Conservation (phyloP, 148 eudicot genomes). For the Camellia japonica region DNA sequence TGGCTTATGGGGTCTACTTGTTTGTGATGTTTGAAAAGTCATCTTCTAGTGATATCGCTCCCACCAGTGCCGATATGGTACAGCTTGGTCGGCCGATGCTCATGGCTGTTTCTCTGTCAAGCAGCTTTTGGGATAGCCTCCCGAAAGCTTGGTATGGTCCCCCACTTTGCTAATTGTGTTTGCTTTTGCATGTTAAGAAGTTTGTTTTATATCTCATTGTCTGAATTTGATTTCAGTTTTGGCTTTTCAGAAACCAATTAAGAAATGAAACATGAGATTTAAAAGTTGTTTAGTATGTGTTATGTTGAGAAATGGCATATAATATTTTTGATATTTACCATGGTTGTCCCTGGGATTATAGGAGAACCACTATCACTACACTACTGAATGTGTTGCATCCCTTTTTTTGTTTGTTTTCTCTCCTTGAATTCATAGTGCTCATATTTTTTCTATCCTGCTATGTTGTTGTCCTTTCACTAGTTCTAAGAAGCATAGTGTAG, state of each 20-base stretch:
- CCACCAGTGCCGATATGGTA: conserved; percentile 43
- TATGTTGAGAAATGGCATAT: neutral
- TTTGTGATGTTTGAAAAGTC: conserved; percentile 69
- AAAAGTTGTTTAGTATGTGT: neutral
- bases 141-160: conserved; percentile 80
- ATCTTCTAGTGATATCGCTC: conserved; percentile 31
- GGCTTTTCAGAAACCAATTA: neutral
- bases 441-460: neutral
- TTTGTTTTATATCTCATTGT: neutral
- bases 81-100: conserved; percentile 88
- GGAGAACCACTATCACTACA: neutral
- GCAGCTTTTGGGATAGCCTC: conserved; percentile 59
- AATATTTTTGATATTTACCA: neutral
- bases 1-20: conserved; percentile 90
- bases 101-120: conserved; percentile 54
- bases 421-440: neutral
- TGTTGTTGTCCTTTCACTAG: neutral
- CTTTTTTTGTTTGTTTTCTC: neutral
- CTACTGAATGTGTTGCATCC: neutral
- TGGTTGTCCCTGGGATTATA: neutral
- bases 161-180: neutral
- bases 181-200: neutral
- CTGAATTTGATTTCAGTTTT: neutral
- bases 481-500: neutral
- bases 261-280: neutral